These are phyloP conservation scores for Taiozyma sp. DNA, from an alignment of 1,139 yeast species.

Conservation along the genomic window DNA sequence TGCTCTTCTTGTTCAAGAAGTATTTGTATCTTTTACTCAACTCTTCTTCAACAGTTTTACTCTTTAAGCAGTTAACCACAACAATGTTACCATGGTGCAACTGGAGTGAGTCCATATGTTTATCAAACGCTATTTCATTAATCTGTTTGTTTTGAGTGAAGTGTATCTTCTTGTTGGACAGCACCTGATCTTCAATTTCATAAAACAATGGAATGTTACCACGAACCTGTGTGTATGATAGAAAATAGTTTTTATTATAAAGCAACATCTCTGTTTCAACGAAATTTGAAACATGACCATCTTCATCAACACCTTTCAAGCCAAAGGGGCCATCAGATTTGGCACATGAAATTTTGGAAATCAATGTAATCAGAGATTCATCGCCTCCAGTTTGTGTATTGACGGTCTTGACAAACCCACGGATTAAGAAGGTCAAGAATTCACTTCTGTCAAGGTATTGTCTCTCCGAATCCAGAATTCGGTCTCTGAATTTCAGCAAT, in stretches of 20 bases:
- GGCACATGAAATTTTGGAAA: conserved; percentile 62
- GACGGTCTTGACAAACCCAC: conserved; percentile 66
- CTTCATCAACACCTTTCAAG: conserved; percentile 67
- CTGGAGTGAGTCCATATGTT: conserved; percentile 56
- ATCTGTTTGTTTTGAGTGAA: conserved; percentile 60
- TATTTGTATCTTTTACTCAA: conserved; percentile 32
- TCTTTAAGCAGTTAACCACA: conserved; percentile 47
- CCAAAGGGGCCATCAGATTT: conserved; percentile 62
- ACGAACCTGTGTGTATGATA: conserved; percentile 54
- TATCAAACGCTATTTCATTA: conserved; percentile 57
- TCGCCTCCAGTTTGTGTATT: conserved; percentile 37
- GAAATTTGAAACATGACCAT: conserved; percentile 63
- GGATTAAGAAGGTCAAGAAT: conserved; percentile 51
- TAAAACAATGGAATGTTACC: conserved; percentile 74
- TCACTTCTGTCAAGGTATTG: conserved; percentile 49
- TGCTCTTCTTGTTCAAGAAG: conserved; percentile 23
- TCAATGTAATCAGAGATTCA: conserved; percentile 52
- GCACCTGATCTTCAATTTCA: conserved; percentile 44
- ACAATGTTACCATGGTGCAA: conserved; percentile 63
- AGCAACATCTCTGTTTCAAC: conserved; percentile 64
- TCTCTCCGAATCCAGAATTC: conserved; percentile 48
- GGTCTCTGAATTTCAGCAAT: conserved; percentile 52
- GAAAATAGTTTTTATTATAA: conserved; percentile 46
- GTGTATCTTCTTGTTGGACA: conserved; percentile 46
- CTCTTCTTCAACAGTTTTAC: conserved; percentile 35